phyloP scores from a whole-genome alignment of 768 basidiomycete genomes.

The Psilocybe azurescens region DNA sequence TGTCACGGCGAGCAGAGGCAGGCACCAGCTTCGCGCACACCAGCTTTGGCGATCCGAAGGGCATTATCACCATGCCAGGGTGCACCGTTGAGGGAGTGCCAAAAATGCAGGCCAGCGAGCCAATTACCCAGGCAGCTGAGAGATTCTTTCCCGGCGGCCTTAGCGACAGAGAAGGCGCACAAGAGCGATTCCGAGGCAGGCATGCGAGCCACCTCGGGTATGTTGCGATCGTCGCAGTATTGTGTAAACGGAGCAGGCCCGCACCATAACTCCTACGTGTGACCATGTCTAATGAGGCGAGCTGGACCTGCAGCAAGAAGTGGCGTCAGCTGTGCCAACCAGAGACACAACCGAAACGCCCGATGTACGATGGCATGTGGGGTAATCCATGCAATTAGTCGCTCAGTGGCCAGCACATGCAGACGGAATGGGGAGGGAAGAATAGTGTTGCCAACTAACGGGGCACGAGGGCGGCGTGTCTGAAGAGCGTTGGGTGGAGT shows the following conservation, averaged over 20 bases:
- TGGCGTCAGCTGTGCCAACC: not conserved
- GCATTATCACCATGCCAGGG: slow-evolving; percentile 19
- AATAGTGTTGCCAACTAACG: not conserved
- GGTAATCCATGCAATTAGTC: slow-evolving; percentile 14
- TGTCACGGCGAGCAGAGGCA: slow-evolving; percentile 12
- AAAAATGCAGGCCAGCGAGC: slow-evolving; percentile 20
- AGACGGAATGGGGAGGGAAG: slow-evolving; percentile 7
- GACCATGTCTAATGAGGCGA: slow-evolving; percentile 5
- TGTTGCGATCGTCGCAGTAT: slow-evolving; percentile 23
- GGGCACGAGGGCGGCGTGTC: no score
- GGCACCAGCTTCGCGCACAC: slow-evolving; percentile 10
- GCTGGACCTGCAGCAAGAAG: slow-evolving; percentile 5
- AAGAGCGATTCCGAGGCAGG: slow-evolving; percentile 24
- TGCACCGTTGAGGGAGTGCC: slow-evolving; percentile 13
- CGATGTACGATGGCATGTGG: not conserved
- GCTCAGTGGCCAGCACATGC: slow-evolving; percentile 10
- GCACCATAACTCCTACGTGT: slow-evolving; percentile 22
- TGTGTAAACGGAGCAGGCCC: slow-evolving; percentile 26
- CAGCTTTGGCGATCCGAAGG: slow-evolving; percentile 21
- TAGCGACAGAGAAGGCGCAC: slow-evolving; percentile 8
- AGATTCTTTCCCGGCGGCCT: slow-evolving; percentile 5
- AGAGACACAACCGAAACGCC: not conserved
- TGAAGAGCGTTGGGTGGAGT: no score
- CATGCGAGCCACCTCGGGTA: slow-evolving; percentile 24
- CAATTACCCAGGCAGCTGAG: slow-evolving; percentile 10